phyloP scores from a whole-genome alignment of 192 early-diverging fungal genomes.

The Backusella westeae region DNA sequence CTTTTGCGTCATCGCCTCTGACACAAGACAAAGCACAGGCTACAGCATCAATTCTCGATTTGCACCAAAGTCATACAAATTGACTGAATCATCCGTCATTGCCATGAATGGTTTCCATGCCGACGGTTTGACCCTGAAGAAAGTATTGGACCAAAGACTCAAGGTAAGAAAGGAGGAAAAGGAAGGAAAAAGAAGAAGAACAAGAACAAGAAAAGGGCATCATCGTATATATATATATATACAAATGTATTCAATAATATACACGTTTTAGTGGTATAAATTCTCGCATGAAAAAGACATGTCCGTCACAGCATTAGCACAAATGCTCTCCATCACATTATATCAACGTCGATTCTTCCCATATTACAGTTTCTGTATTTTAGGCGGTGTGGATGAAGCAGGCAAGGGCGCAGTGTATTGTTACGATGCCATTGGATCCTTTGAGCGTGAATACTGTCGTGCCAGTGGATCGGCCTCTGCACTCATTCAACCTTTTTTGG shows the following conservation, averaged over 20 bases:
- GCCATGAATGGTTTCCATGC: constrained; percentile 87
- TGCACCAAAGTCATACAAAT: constrained; percentile 84
- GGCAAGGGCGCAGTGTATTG: constrained; percentile 90
- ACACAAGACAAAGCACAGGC: constrained; percentile 93
- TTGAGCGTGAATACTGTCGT: constrained; percentile 71
- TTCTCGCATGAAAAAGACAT: constrained; percentile 91
- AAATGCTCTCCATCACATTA: constrained; percentile 90
- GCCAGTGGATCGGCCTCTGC: constrained; percentile 84
- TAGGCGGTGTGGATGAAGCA: constrained; percentile 88
- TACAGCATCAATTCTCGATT: constrained; percentile 96
- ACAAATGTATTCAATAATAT: no score
- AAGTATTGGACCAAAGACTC: constrained; percentile 79
- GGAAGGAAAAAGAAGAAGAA: neutral
- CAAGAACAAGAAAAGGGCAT: no score
- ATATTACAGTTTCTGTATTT: constrained; percentile 87
- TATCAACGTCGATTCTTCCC: constrained; percentile 96
- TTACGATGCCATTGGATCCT: constrained; percentile 94
- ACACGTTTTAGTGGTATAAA: constrained; percentile 70
- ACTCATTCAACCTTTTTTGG: constrained; percentile 96
- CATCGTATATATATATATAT: neutral
- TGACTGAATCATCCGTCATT: constrained; percentile 84
- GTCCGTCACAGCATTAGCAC: constrained; percentile 82
- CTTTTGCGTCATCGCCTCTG: constrained; percentile 90
- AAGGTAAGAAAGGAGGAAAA: constrained; percentile 54
- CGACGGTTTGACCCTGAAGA: constrained; percentile 82